A percentile compares a stretch with the other conserved stretches of the same genome.
Evolutionary conservation across 129 eudicot species (phyloP).

Genomic region (Kitagawia praeruptora): DNA sequence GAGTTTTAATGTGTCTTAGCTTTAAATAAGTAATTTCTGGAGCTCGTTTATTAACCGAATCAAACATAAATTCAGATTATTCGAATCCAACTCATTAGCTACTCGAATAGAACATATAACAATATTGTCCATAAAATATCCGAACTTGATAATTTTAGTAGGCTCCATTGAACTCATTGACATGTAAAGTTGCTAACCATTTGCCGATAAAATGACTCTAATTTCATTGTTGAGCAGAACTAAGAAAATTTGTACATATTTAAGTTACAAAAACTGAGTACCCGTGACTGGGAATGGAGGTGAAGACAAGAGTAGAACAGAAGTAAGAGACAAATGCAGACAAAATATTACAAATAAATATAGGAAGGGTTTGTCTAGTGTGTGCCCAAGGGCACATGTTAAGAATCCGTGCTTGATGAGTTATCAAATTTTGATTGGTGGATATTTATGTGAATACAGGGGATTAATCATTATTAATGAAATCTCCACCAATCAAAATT

Average conservation of each 20-base stretch:
- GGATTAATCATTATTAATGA: no score
- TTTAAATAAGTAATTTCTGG: background rate
- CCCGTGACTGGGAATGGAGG: slow-evolving; percentile 7
- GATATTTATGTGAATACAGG: no score
- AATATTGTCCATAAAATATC: no score
- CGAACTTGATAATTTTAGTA: background rate
- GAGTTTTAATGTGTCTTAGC: background rate
- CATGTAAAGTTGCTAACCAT: background rate
- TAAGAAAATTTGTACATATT: background rate
- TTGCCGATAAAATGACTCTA: background rate
- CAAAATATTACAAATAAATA: background rate
- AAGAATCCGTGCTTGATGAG: no score
- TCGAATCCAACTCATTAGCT: no score
- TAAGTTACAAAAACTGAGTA: background rate
- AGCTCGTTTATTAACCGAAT: background rate
- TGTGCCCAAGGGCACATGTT: no score
- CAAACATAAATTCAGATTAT: background rate
- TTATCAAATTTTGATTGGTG: no score
- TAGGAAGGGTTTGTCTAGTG: no score
- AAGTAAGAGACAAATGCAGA: background rate
- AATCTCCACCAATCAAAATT: no score
- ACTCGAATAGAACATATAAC: background rate
- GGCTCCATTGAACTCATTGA: no score
- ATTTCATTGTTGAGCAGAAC: background rate
- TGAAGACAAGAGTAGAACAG: slow-evolving; percentile 5